Conservation (phyloP, 768 basidiomycete species). For the Crepidotus variabilis region DNA sequence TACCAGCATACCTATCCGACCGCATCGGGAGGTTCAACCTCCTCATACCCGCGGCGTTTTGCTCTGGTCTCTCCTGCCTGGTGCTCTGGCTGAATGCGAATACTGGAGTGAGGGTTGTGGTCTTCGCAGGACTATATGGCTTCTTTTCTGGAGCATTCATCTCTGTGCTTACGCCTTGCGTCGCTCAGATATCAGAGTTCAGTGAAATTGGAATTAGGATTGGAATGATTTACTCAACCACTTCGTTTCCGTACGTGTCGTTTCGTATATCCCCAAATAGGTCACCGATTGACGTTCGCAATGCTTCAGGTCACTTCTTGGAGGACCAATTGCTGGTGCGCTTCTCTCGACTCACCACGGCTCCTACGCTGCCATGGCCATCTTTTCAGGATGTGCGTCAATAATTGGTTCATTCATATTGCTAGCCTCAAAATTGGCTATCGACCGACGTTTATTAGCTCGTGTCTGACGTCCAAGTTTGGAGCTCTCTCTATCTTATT, state of each 20-base stretch:
- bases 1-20: constrained; percentile 64
- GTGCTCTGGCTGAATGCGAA: constrained; percentile 52
- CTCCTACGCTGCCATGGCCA: constrained; percentile 47
- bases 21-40: constrained; percentile 64
- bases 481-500: not conserved
- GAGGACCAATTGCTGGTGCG: constrained; percentile 61
- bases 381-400: constrained; percentile 56
- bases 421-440: constrained; percentile 42
- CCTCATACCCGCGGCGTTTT: constrained; percentile 57
- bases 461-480: constrained; percentile 34
- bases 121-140: constrained; percentile 57
- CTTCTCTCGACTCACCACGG: constrained; percentile 45
- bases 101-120: constrained; percentile 35
- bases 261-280: not conserved
- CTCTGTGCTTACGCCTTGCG: constrained; percentile 62
- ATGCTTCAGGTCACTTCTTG: constrained; percentile 49
- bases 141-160: constrained; percentile 68
- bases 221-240: constrained; percentile 60
- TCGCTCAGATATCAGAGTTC: constrained; percentile 61
- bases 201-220: constrained; percentile 58
- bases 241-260: constrained; percentile 67
- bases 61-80: constrained; percentile 58
- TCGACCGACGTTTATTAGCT: constrained; percentile 38
- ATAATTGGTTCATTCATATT: constrained; percentile 58
- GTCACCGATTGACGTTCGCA: not conserved